phyloP scores from a whole-genome alignment of 805 yeast genomes.

The Grigorovia jiainica region DNA sequence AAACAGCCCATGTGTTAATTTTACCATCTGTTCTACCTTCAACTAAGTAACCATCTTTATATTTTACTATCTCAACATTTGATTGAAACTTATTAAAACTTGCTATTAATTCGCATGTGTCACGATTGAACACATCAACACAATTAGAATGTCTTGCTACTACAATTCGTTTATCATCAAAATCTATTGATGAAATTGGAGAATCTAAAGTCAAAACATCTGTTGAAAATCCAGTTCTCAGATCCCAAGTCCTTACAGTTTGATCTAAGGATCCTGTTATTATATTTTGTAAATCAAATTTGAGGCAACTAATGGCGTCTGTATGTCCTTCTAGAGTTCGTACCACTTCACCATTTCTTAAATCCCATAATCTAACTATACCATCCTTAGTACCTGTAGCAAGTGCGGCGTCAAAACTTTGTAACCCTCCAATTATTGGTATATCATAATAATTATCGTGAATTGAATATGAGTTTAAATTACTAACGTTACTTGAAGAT shows the following conservation, averaged over 20 bases:
- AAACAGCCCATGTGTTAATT: slow-evolving; percentile 55
- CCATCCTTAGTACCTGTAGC: slow-evolving; percentile 78
- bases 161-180: slow-evolving; percentile 49
- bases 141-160: slow-evolving; percentile 36
- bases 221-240: slow-evolving; percentile 53
- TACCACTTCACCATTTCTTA: slow-evolving; percentile 59
- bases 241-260: slow-evolving; percentile 62
- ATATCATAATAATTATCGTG: slow-evolving; percentile 2
- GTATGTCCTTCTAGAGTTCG: slow-evolving; percentile 58
- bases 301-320: slow-evolving; percentile 55
- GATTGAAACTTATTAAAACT: slow-evolving; percentile 38
- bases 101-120: slow-evolving; percentile 42
- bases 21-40: slow-evolving; percentile 56
- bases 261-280: slow-evolving; percentile 58
- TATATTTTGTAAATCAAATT: slow-evolving; percentile 57
- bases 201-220: slow-evolving; percentile 55
- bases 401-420: slow-evolving; percentile 64
- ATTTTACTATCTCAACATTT: slow-evolving; percentile 36
- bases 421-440: slow-evolving; percentile 56
- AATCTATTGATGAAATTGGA: slow-evolving; percentile 46
- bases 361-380: slow-evolving; percentile 65
- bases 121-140: slow-evolving; percentile 51
- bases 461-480: neutral
- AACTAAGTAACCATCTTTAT: slow-evolving; percentile 55
- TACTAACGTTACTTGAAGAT: slow-evolving; percentile 1